Evolutionary conservation across 2,329 filamentous ascomycete species (phyloP).

Genomic region (Neofusicoccum laricinum): DNA sequence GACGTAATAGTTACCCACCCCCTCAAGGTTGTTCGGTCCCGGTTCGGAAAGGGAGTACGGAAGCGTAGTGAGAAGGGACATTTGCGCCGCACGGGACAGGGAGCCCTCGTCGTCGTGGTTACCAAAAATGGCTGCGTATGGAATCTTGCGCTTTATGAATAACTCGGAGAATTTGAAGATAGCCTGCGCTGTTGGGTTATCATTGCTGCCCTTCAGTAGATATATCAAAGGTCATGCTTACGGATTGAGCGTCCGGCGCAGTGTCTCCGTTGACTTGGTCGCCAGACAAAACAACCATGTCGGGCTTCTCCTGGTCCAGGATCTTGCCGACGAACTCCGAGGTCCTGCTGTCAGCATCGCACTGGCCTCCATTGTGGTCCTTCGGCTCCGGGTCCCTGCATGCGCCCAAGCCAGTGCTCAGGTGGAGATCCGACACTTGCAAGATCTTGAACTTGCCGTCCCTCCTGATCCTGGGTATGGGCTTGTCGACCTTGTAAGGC

Average conservation of each 20-base stretch:
- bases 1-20: conserved; percentile 91
- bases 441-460: conserved; percentile 97
- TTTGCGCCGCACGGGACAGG: conserved; percentile 72
- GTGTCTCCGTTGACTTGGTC: conserved; percentile 96
- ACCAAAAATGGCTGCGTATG: conserved; percentile 91
- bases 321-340: conserved; percentile 82
- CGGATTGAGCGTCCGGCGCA: conserved; percentile 83
- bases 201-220: not conserved
- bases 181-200: conserved; percentile 50
- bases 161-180: conserved; percentile 90
- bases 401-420: conserved; percentile 81
- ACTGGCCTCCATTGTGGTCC: conserved; percentile 68
- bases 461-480: conserved; percentile 73
- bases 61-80: conserved; percentile 80
- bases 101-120: conserved; percentile 95
- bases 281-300: conserved; percentile 85
- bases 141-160: conserved; percentile 82
- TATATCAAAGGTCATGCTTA: conserved; percentile 36
- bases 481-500: conserved; percentile 62
- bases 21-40: conserved; percentile 79
- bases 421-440: conserved; percentile 90
- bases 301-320: conserved; percentile 88
- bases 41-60: conserved; percentile 86
- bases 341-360: conserved; percentile 88
- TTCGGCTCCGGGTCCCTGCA: conserved; percentile 86